phyloP scores from a whole-genome alignment of 2,329 filamentous ascomycete species.

The Stylonectria norvegica region DNA sequence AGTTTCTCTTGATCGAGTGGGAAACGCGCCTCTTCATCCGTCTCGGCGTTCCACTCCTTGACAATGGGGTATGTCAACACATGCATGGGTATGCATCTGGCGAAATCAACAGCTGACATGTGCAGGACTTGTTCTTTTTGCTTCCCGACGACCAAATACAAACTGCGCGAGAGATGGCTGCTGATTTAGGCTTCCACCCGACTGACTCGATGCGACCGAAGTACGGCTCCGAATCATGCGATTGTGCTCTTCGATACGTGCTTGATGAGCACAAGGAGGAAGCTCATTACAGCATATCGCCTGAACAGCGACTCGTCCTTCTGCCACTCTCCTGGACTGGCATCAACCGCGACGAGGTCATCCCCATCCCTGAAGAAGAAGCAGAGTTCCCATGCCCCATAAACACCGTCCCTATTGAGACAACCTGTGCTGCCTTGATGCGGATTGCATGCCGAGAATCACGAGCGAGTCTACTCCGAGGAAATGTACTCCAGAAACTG shows the following conservation, averaged over 20 bases:
- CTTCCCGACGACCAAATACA: conserved; percentile 3
- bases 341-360: conserved; percentile 1
- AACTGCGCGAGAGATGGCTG: background rate
- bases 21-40: conserved; percentile 1
- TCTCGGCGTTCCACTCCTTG: conserved; percentile 3
- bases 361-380: background rate
- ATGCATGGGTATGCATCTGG: background rate
- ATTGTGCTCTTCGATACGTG: background rate
- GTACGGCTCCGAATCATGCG: conserved; percentile 1
- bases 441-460: conserved; percentile 2
- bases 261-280: background rate
- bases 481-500: background rate
- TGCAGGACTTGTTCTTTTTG: conserved; percentile 5
- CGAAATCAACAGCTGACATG: background rate
- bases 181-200: background rate
- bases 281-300: background rate
- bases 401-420: conserved; percentile 1
- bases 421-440: conserved; percentile 3
- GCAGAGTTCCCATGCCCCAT: background rate
- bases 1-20: conserved; percentile 6
- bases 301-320: background rate
- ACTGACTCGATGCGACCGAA: background rate
- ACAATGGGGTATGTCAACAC: background rate
- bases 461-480: background rate
- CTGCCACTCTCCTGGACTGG: conserved; percentile 5